Evolutionary conservation across 2,329 filamentous ascomycete species (phyloP).

Genomic region (Thermothelomyces thermophilus): DNA sequence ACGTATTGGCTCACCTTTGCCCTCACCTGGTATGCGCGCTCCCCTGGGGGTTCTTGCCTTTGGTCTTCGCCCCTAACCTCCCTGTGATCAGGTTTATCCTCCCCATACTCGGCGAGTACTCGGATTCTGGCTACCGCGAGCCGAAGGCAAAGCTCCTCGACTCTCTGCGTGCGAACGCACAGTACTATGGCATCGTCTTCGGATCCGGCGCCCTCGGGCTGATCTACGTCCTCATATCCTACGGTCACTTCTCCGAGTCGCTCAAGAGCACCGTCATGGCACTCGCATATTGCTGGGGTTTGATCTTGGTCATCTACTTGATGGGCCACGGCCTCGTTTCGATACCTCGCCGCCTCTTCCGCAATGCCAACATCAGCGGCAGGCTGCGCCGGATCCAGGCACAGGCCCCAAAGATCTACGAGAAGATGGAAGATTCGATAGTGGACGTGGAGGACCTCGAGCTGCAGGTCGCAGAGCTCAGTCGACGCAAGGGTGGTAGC

Average conservation of each 20-base stretch:
- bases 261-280: slow-evolving; percentile 88
- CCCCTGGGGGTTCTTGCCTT: not conserved
- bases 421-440: slow-evolving; percentile 80
- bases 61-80: slow-evolving; percentile 15
- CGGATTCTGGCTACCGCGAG: slow-evolving; percentile 87
- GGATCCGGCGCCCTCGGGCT: slow-evolving; percentile 63
- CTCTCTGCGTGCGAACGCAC: slow-evolving; percentile 78
- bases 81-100: slow-evolving; percentile 70
- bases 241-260: slow-evolving; percentile 63
- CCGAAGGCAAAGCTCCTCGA: slow-evolving; percentile 74
- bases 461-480: slow-evolving; percentile 69
- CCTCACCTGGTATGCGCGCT: slow-evolving; percentile 75
- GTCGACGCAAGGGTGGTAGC: slow-evolving; percentile 71
- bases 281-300: slow-evolving; percentile 86
- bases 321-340: slow-evolving; percentile 97
- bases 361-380: slow-evolving; percentile 69
- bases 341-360: slow-evolving; percentile 74
- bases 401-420: slow-evolving; percentile 74
- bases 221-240: slow-evolving; percentile 75
- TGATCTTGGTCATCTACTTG: slow-evolving; percentile 86
- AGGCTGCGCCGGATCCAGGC: slow-evolving; percentile 69
- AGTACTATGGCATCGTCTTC: slow-evolving; percentile 79
- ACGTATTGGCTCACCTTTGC: slow-evolving; percentile 96
- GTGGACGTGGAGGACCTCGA: slow-evolving; percentile 75
- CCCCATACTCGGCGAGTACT: slow-evolving; percentile 87